Evolutionary conservation across 257 asterid species (phyloP), one percentile per base, ranked within the genome.

Genomic region (Solanum virginianum): DNA sequence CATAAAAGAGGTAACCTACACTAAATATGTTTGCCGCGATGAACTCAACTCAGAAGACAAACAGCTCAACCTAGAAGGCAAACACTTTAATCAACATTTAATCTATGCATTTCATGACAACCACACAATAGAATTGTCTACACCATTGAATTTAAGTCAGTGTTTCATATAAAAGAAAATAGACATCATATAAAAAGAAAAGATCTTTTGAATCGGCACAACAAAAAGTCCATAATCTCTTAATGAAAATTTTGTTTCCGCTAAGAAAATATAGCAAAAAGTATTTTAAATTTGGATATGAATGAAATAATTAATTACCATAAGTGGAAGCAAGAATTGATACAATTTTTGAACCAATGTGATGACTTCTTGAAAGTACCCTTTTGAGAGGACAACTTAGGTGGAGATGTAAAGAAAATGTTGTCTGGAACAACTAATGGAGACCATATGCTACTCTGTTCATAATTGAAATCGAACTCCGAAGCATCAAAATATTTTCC

Each of bases 401-500:
- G 54, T 13, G 88, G 83, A 2, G 90, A 82, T 6, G 53, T 24
- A 55, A 81, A 83, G 81, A 26, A 82, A 32, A 84, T 71, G 41
- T 62, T 82, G 74, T 85, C 54, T 3, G 91, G 88, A 51, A 77
- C 6, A 85, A 91, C 83, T 77, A 88, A 66, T 41, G 92, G 92
- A 57, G 93, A 91, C 93, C 93, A 91, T 72, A 89, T 14, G 22
- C 84, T 80, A 41, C 92, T 88, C 62, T 89, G 86, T 45, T 89
- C 86, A 59, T 89, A 87, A 83, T 89, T 87, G 20, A 91, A 89
- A 83, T 89, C 92, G 87, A 86, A 91, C 68, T 87, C 89, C 10
- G 85, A 86, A 9, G 92, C 91, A 82, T 91, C 92, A n/a, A 88
- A 91, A 87, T 85, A 88, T 71, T 89, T 91, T 26, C 86, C 88